These are phyloP conservation scores for Neonothopanus nambi DNA, from an alignment of 1,284 basidiomycete genomes.

Conservation along the genomic window DNA sequence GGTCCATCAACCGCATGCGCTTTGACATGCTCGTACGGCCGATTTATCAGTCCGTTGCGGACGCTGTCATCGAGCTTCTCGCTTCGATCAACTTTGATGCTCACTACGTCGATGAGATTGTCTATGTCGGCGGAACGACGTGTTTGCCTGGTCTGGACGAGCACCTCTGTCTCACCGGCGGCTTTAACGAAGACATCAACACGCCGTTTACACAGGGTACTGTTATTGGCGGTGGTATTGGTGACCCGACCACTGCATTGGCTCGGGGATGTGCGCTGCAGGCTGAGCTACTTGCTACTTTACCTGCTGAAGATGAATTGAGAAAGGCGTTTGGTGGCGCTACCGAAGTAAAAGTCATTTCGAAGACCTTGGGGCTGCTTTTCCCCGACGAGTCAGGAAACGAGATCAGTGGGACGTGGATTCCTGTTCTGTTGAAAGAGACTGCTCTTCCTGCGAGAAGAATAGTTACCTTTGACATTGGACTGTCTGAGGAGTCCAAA, in stretches of 20 bases:
- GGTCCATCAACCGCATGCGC: conserved; percentile 90
- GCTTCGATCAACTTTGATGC: conserved; percentile 68
- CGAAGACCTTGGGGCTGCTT: conserved; percentile 77
- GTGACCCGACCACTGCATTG: conserved; percentile 89
- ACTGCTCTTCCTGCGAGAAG: conserved; percentile 82
- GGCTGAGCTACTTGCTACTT: conserved; percentile 63
- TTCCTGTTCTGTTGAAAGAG: conserved; percentile 69
- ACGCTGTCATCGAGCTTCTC: conserved; percentile 65
- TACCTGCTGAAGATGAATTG: conserved; percentile 50
- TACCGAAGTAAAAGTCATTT: conserved; percentile 53
- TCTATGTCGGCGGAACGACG: conserved; percentile 89
- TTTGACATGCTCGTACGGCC: conserved; percentile 86
- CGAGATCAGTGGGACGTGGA: conserved; percentile 60
- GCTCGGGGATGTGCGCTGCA: conserved; percentile 89
- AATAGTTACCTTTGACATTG: conserved; percentile 69
- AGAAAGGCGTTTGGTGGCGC: conserved; percentile 48
- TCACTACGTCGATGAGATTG: conserved; percentile 85
- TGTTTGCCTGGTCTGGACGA: conserved; percentile 86
- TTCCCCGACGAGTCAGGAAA: conserved; percentile 64
- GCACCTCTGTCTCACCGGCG: conserved; percentile 54
- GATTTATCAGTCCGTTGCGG: conserved; percentile 73
- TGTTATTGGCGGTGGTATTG: conserved; percentile 65
- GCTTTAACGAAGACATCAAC: conserved; percentile 69
- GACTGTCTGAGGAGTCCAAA: conserved; percentile 51
- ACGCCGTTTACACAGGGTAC: conserved; percentile 68